These are phyloP conservation scores for Colletotrichum lentis DNA, from an alignment of 2,329 filamentous ascomycete species.

Conservation along the genomic window DNA sequence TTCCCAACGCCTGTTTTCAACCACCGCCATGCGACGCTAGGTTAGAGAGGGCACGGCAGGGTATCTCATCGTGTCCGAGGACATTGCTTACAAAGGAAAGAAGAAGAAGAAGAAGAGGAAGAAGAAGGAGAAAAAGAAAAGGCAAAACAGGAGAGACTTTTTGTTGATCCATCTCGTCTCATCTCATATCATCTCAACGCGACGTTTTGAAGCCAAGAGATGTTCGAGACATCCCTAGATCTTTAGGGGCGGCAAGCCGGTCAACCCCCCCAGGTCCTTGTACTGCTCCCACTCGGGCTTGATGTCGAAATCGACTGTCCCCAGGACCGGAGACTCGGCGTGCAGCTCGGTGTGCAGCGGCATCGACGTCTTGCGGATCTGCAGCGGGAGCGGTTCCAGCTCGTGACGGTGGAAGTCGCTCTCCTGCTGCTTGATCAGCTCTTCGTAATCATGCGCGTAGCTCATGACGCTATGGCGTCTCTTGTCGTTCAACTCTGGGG, in stretches of 20 bases:
- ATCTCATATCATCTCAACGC: background rate
- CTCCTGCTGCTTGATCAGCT: conserved; percentile 40
- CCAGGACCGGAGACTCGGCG: conserved; percentile 10
- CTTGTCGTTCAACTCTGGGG: background rate
- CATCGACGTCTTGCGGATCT: conserved; percentile 38
- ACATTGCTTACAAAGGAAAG: conserved; percentile 19
- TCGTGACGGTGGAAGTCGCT: conserved; percentile 34
- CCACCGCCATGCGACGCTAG: conserved; percentile 3
- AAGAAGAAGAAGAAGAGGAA: background rate
- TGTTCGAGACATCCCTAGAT: background rate
- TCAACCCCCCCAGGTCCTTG: conserved; percentile 56
- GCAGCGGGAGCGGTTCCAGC: conserved; percentile 36
- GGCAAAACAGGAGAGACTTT: too few relatives aligned
- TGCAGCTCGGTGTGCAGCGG: conserved; percentile 9
- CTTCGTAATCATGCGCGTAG: conserved; percentile 43
- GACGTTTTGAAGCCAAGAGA: background rate
- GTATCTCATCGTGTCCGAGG: conserved; percentile 37
- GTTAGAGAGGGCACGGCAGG: conserved; percentile 31
- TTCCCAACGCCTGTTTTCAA: background rate
- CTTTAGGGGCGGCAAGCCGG: conserved; percentile 33
- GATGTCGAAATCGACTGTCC: conserved; percentile 37
- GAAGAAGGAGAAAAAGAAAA: background rate
- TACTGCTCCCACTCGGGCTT: conserved; percentile 58
- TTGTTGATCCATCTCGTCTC: background rate
- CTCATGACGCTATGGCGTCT: conserved; percentile 34